Percentiles rank a stretch among this genome's conserved stretches.
These are phyloP conservation scores for Phytomonas sp. DNA, from an alignment of 208 protist species.

Conservation along the genomic window DNA sequence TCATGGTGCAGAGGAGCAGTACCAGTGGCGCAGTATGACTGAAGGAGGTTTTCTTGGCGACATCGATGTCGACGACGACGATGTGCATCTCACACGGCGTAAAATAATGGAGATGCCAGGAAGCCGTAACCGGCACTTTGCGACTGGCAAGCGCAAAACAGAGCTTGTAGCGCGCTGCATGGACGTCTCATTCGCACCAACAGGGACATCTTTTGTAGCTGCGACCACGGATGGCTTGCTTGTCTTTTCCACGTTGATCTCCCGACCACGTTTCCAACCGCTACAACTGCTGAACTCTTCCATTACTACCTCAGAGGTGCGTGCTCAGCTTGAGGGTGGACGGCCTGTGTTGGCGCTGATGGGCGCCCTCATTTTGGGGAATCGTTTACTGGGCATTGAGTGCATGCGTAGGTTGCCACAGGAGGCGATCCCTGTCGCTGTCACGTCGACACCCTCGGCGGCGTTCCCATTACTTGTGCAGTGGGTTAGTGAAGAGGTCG, in stretches of 20 bases:
- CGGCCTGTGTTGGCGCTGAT: slow-evolving; percentile 68
- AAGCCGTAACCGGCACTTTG: slow-evolving; percentile 80
- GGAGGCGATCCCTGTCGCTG: slow-evolving; percentile 71
- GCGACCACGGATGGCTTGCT: slow-evolving; percentile 86
- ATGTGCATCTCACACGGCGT: slow-evolving; percentile 68
- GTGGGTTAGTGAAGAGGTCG: slow-evolving; percentile 79
- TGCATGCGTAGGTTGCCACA: slow-evolving; percentile 70
- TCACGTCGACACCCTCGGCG: slow-evolving; percentile 56
- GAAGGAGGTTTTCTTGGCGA: slow-evolving; percentile 80
- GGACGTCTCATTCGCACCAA: slow-evolving; percentile 69
- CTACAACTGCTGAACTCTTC: slow-evolving; percentile 48
- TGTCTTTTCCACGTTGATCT: slow-evolving; percentile 75
- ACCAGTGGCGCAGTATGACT: slow-evolving; percentile 74
- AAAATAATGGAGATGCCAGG: slow-evolving; percentile 87
- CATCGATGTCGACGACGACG: slow-evolving; percentile 79
- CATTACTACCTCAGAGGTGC: slow-evolving; percentile 59
- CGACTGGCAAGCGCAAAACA: slow-evolving; percentile 87
- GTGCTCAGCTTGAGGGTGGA: slow-evolving; percentile 45
- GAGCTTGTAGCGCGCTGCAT: slow-evolving; percentile 69
- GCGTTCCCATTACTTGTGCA: slow-evolving; percentile 60
- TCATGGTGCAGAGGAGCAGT: slow-evolving; percentile 86
- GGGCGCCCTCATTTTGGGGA: slow-evolving; percentile 70
- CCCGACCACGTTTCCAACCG: slow-evolving; percentile 72
- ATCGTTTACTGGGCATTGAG: slow-evolving; percentile 64
- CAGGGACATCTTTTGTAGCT: slow-evolving; percentile 82